A percentile compares a stretch with the other conserved stretches of the same genome.
phyloP scores from a whole-genome alignment of 805 yeast genomes.

The Cyberlindnera misumaiensis region DNA sequence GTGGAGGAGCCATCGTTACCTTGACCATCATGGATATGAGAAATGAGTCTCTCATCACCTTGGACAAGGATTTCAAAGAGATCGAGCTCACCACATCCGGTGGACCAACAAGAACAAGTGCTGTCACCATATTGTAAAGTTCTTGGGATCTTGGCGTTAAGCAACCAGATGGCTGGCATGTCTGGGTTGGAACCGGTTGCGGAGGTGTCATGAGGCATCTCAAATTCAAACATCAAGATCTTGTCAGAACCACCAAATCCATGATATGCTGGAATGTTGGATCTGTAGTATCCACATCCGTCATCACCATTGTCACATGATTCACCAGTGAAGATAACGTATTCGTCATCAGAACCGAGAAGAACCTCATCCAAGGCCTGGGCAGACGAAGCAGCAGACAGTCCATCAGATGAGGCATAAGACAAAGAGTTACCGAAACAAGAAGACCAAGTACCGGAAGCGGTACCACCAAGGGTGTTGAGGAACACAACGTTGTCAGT shows the following conservation, averaged over 20 bases:
- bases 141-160: constrained; percentile 95
- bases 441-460: constrained; percentile 83
- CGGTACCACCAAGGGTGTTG: constrained; percentile 84
- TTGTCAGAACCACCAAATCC: constrained; percentile 84
- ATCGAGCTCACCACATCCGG: constrained; percentile 98
- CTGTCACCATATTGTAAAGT: constrained; percentile 86
- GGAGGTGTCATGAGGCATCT: constrained; percentile 68
- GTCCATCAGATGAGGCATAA: constrained; percentile 73
- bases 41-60: constrained; percentile 69
- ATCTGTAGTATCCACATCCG: constrained; percentile 82
- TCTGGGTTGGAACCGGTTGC: constrained; percentile 60
- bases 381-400: constrained; percentile 62
- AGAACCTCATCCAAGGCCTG: constrained; percentile 63
- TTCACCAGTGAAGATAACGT: constrained; percentile 71
- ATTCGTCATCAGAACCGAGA: constrained; percentile 69
- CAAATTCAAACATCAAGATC: constrained; percentile 88
- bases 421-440: constrained; percentile 91
- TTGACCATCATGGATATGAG: constrained; percentile 82
- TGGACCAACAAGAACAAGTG: constrained; percentile 89
- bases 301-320: constrained; percentile 39
- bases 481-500: constrained; percentile 71
- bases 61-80: constrained; percentile 79
- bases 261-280: constrained; percentile 85
- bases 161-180: constrained; percentile 98
- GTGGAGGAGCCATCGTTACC: constrained; percentile 47